phyloP scores from a whole-genome alignment of 1,139 yeast genomes.

The Nadsonia commutata region DNA sequence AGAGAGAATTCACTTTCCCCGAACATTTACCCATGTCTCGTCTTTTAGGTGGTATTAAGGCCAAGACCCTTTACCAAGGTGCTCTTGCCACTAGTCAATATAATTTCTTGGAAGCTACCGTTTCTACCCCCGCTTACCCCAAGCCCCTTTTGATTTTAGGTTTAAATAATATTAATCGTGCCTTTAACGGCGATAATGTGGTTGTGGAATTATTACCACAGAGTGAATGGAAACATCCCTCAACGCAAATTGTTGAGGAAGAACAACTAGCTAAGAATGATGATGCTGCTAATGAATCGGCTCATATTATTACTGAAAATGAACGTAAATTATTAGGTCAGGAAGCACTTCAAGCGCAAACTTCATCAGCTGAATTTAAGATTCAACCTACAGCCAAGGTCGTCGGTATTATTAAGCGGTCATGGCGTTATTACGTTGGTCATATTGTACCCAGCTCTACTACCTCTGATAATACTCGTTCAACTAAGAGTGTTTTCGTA shows the following conservation, averaged over 20 bases:
- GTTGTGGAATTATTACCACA: slow-evolving; percentile 82
- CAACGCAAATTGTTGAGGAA: slow-evolving; percentile 66
- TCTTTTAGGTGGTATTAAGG: slow-evolving; percentile 78
- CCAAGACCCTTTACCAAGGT: slow-evolving; percentile 82
- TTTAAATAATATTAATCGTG: slow-evolving; percentile 71
- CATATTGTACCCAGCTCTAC: slow-evolving; percentile 77
- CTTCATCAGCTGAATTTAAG: slow-evolving; percentile 26
- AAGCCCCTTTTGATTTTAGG: slow-evolving; percentile 77
- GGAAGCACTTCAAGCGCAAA: slow-evolving; percentile 52
- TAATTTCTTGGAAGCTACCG: slow-evolving; percentile 79
- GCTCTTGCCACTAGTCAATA: slow-evolving; percentile 65
- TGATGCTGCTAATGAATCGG: slow-evolving; percentile 26
- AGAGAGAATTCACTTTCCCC: slow-evolving; percentile 47
- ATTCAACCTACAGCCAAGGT: slow-evolving; percentile 84
- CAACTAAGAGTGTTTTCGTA: slow-evolving; percentile 65
- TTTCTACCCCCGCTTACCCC: slow-evolving; percentile 57
- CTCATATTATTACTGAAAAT: slow-evolving; percentile 47
- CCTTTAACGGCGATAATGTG: slow-evolving; percentile 84
- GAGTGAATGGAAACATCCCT: slow-evolving; percentile 78
- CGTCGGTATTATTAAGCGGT: slow-evolving; percentile 77
- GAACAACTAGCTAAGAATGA: slow-evolving; percentile 40
- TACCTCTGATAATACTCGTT: slow-evolving; percentile 30
- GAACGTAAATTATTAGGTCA: slow-evolving; percentile 64
- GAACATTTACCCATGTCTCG: slow-evolving; percentile 72
- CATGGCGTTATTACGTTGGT: slow-evolving; percentile 95